phyloP scores from a whole-genome alignment of 768 basidiomycete species.

The Trametes gibbosa region DNA sequence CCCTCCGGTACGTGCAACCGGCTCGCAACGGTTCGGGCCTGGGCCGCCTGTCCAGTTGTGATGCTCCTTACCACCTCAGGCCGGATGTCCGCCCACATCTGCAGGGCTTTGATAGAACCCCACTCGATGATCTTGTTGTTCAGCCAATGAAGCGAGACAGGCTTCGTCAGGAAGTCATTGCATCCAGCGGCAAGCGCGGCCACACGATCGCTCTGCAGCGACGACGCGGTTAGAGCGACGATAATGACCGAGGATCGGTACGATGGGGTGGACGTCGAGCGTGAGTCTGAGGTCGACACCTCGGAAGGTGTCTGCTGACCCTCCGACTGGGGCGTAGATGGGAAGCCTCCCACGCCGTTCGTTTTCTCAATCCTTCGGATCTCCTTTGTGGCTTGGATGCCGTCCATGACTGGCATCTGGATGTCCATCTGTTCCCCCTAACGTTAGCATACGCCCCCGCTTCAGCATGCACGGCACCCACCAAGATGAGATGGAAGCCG shows the following conservation, averaged over 20 bases:
- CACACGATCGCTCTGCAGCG: conserved; percentile 92
- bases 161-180: conserved; percentile 98
- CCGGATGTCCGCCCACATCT: conserved; percentile 86
- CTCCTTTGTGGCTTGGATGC: conserved; percentile 94
- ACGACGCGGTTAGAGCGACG: conserved; percentile 97
- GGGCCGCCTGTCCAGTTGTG: conserved; percentile 43
- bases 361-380: conserved; percentile 82
- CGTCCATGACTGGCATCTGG: conserved; percentile 99
- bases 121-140: conserved; percentile 99
- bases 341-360: conserved; percentile 63
- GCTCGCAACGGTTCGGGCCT: conserved; percentile 47
- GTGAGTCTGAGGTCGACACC: conserved; percentile 40
- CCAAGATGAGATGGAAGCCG: conserved; percentile 92
- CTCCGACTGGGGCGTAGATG: conserved; percentile 65
- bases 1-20: conserved; percentile 50
- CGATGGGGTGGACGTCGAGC: conserved; percentile 44
- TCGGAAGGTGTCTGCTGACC: conserved; percentile 54
- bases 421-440: conserved; percentile 85
- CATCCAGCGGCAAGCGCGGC: conserved; percentile 97
- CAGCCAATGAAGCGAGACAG: conserved; percentile 91
- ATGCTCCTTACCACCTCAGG: conserved; percentile 55
- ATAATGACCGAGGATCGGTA: conserved; percentile 96
- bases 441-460: neutral
- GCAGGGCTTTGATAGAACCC: conserved; percentile 94
- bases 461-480: conserved; percentile 40